Base-by-base conservation (phyloP, 805 yeast genomes). In the Jamesozyma gamospora region DNA sequence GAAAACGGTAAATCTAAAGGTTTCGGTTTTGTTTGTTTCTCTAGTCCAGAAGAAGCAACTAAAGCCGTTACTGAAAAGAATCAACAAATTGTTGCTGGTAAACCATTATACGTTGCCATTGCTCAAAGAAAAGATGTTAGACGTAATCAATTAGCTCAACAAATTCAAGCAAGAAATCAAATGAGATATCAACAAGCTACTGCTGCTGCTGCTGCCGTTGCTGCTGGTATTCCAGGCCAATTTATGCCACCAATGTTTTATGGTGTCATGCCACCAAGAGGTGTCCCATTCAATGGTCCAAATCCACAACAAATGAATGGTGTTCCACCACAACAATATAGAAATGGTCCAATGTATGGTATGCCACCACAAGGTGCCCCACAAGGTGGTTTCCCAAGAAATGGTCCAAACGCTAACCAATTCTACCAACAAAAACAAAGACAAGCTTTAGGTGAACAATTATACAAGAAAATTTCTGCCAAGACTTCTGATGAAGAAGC, bases 121-220 rank as follows among this genome's bases (percentile, higher is more conserved):
- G 98, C 98, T 55, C 98, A 92, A 77, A 84, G 95, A 69, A 90
- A 86, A 73, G 98, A 90, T 56, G 95, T 86, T 43, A 87, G 98
- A 77, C 82, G 95, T 65, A 77, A 85, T 56, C 97, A 92, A 74
- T 75, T 92, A 65, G 90, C 86, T 66, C 97, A 92, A 72, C 97
- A 92, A 71, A 83, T 87, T 63, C 94, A 84, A 68, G 96, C 96
- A 52, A 85, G 96, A 74, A 86, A 85, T 78, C 96, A 90, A 71
- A 77, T 88, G 82, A 85, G 96, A 76, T 75, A 87, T 76, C 97
- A 90, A 74, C 95, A 87, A 69, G 94, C 88, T 64, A 94, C 94
- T 51, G 77, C 82, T 51, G 62, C 62, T 33, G 58, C 58, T 24
- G 63, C 64, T 35, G 65, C 62, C 19, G 64, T 62, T 26, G 59